Base-by-base conservation (phyloP, 2,329 filamentous ascomycete genomes). In the Sphaerostilbella broomeana region DNA sequence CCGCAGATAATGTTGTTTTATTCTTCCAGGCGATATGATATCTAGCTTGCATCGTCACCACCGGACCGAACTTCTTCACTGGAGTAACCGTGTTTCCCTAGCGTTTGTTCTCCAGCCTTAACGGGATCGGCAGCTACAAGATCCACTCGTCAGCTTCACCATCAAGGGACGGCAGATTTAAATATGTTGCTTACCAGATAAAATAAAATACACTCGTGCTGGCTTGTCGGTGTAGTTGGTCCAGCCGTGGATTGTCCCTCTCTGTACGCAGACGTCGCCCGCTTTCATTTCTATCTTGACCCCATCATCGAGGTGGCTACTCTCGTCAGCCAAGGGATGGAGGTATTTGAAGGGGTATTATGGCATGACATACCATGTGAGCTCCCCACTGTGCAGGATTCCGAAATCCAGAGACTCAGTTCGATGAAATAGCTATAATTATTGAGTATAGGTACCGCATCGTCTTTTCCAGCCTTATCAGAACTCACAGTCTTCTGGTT, bases 111-210 rank as follows among this genome's bases (percentile, higher is more conserved):
- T 4, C 38, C 36, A 7, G 38, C 6, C 4, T 43, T 2, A 48
- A 6, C 2, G 48, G 27, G 8, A 36, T 47, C 11, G 51, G 33
- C 6, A 36, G 7, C 4, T 57, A 43, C 49, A 49, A 54, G 6
- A 50, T n/a, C n/a, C n/a, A n/a, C n/a, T n/a, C n/a, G n/a, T n/a
- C n/a, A n/a, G n/a, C n/a, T n/a, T n/a, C n/a, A n/a, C n/a, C n/a
- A n/a, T n/a, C n/a, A n/a, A n/a, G n/a, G n/a, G n/a, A n/a, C n/a
- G n/a, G n/a, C n/a, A n/a, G n/a, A n/a, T n/a, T 58, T 30, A 8
- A 8, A 17, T 12, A 47, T 25, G 5, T 69, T 68, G 12, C 44
- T 9, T 46, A 51, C 49, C 46, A 12, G 41, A 37, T 3, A 51
- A 26, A 6, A 51, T 32, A 22, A 51, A 51, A 10, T 43, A 47